These are phyloP conservation scores for Olyra latifolia DNA, from an alignment of 176 grass and related monocot species.

Conservation along the genomic window DNA sequence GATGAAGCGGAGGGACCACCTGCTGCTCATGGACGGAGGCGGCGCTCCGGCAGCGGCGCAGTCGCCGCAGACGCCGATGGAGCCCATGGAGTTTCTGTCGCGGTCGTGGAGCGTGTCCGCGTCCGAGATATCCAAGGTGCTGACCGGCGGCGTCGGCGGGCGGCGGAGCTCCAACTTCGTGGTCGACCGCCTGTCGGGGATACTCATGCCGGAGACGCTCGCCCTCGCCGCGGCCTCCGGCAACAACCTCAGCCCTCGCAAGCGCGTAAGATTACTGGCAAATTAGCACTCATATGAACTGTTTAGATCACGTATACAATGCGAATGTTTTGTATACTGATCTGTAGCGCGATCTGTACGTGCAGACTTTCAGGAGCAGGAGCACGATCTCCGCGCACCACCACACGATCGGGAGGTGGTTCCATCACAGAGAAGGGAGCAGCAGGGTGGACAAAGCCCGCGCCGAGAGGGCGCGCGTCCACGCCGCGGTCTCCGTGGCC, in stretches of 20 bases:
- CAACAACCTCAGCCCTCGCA: conserved; percentile 40
- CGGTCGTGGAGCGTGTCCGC: conserved; percentile 71
- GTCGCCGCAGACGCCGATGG: conserved; percentile 54
- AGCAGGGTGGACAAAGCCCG: conserved; percentile 67
- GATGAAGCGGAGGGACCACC: conserved; percentile 52
- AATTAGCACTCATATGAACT: not conserved
- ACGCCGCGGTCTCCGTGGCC: conserved; percentile 80
- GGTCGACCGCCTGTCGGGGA: conserved; percentile 58
- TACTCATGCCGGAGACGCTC: conserved; percentile 61
- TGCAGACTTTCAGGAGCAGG: conserved; percentile 48
- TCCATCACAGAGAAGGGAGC: conserved; percentile 65
- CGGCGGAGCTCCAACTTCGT: conserved; percentile 72
- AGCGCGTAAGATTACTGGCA: conserved; percentile 45
- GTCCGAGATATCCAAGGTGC: conserved; percentile 60
- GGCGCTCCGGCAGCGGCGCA: not conserved
- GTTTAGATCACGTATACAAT: not conserved
- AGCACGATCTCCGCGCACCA: conserved; percentile 56
- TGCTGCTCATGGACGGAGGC: conserved; percentile 50
- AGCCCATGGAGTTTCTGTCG: conserved; percentile 77
- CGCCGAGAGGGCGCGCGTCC: conserved; percentile 71
- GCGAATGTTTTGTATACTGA: not conserved
- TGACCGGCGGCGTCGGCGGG: conserved; percentile 27
- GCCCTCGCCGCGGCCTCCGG: conserved; percentile 47
- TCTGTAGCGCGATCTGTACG: not conserved
- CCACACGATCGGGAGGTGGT: conserved; percentile 69